Evolutionary conservation across 176 grass and related monocot genomes (phyloP).

Genomic region (Triticum monococcum): DNA sequence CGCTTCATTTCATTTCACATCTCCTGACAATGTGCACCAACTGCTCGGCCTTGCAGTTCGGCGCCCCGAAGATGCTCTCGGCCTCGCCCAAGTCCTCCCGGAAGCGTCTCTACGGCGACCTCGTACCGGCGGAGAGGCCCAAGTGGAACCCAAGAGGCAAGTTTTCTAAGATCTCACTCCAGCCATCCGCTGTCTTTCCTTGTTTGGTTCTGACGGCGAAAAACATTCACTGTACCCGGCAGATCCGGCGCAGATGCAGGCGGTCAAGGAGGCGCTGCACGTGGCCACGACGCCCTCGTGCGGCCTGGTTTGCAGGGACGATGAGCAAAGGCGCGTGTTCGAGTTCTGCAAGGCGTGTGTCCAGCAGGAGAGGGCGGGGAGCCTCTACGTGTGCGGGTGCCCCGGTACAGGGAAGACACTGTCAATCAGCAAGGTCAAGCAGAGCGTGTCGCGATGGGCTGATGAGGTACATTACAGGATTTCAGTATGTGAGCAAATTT

Average conservation of each 20-base stretch:
- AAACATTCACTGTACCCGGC: neutral
- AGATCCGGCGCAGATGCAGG: slow-evolving; percentile 80
- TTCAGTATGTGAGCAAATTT: neutral
- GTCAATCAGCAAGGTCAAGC: slow-evolving; percentile 70
- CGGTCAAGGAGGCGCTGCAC: slow-evolving; percentile 79
- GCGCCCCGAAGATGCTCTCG: slow-evolving; percentile 42
- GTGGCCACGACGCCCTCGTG: slow-evolving; percentile 58
- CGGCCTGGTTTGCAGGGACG: slow-evolving; percentile 66
- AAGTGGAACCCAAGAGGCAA: slow-evolving; percentile 77
- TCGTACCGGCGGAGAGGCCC: slow-evolving; percentile 32
- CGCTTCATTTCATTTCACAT: neutral
- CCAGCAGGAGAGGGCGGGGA: slow-evolving; percentile 60
- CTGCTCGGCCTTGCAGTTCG: slow-evolving; percentile 36
- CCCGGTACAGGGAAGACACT: slow-evolving; percentile 92
- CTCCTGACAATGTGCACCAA: slow-evolving; percentile 12
- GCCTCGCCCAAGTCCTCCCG: slow-evolving; percentile 75
- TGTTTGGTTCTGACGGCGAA: slow-evolving; percentile 3
- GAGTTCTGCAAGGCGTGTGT: slow-evolving; percentile 68
- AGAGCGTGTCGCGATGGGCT: slow-evolving; percentile 50
- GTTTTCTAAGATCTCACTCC: slow-evolving; percentile 1
- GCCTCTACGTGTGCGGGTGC: slow-evolving; percentile 81
- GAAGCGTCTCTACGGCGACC: slow-evolving; percentile 67
- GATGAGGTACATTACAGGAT: slow-evolving; percentile 52
- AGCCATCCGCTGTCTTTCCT: neutral
- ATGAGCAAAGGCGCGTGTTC: slow-evolving; percentile 68